Evolutionary conservation across 2,329 filamentous ascomycete species (phyloP).

Genomic region (Alternaria burnsii): DNA sequence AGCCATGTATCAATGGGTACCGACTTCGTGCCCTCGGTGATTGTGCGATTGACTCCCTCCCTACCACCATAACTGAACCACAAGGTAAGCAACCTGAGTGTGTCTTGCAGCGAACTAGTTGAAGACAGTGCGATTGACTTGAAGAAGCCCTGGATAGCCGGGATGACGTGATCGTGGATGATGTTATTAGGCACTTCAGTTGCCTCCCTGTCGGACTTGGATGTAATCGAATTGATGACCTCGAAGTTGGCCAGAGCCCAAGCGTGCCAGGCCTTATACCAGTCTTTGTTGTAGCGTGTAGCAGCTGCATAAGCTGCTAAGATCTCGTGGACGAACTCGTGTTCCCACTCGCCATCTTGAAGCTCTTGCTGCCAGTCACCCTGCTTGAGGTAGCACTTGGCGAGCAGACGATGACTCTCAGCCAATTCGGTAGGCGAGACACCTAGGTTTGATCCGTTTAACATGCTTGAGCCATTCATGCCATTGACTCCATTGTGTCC

Average conservation of each 20-base stretch:
- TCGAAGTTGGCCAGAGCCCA: constrained; percentile 99
- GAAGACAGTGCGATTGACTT: constrained; percentile 92
- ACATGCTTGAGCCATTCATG: constrained; percentile 46
- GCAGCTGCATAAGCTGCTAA: constrained; percentile 90
- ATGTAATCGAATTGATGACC: constrained; percentile 84
- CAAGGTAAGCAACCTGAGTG: constrained; percentile 86
- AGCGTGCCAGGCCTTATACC: constrained; percentile 99
- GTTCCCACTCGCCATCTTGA: constrained; percentile 88
- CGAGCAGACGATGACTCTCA: constrained; percentile 75
- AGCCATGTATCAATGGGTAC: constrained; percentile 99
- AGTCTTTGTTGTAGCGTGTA: constrained; percentile 90
- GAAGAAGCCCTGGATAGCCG: constrained; percentile 95
- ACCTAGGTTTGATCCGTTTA: constrained; percentile 36
- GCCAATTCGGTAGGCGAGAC: constrained; percentile 52
- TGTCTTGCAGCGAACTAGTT: constrained; percentile 94
- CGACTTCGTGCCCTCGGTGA: constrained; percentile 88
- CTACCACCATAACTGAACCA: constrained; percentile 96
- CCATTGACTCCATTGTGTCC: constrained; percentile 60
- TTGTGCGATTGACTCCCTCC: constrained; percentile 83
- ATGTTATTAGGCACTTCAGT: constrained; percentile 70
- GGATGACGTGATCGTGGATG: constrained; percentile 88
- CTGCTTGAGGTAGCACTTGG: constrained; percentile 94
- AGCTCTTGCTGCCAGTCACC: constrained; percentile 93
- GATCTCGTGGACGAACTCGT: constrained; percentile 85
- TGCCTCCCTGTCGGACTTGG: constrained; percentile 69